Conservation (phyloP, 352 stramenopile species). For the Pythium monospermum region DNA sequence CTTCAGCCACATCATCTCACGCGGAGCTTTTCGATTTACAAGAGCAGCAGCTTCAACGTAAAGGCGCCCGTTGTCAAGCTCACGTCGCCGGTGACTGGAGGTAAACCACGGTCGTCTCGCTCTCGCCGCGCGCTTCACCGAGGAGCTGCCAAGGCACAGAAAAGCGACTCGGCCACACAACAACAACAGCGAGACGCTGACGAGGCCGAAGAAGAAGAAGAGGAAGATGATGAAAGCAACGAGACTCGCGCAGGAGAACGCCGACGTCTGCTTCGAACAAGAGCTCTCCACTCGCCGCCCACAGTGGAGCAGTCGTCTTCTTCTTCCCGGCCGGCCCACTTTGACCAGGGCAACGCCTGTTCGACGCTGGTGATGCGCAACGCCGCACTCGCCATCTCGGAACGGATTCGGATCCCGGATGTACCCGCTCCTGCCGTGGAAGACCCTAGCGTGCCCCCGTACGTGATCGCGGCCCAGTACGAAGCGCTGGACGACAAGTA, state of each 20-base stretch:
- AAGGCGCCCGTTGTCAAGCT: conserved; percentile 15
- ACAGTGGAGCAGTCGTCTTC: neutral
- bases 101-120: neutral
- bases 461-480: conserved; percentile 62
- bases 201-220: neutral
- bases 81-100: conserved; percentile 3
- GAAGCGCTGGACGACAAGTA: conserved; percentile 35
- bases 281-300: no score
- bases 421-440: conserved; percentile 28
- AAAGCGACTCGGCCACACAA: no score
- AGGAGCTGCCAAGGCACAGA: neutral
- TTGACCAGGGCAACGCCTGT: conserved; percentile 25
- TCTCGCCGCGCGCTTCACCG: neutral
- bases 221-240: neutral
- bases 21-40: conserved; percentile 28
- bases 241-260: no score
- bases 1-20: conserved; percentile 18
- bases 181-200: neutral
- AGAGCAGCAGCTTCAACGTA: conserved; percentile 18
- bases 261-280: no score
- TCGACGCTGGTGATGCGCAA: conserved; percentile 61
- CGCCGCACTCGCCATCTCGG: conserved; percentile 35
- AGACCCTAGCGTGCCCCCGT: conserved; percentile 37
- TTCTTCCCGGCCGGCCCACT: neutral
- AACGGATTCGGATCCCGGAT: conserved; percentile 44